Percentiles rank a stretch among this genome's conserved stretches.
Evolutionary conservation across 768 basidiomycete species (phyloP).

Genomic region (Mrakia gelida): DNA sequence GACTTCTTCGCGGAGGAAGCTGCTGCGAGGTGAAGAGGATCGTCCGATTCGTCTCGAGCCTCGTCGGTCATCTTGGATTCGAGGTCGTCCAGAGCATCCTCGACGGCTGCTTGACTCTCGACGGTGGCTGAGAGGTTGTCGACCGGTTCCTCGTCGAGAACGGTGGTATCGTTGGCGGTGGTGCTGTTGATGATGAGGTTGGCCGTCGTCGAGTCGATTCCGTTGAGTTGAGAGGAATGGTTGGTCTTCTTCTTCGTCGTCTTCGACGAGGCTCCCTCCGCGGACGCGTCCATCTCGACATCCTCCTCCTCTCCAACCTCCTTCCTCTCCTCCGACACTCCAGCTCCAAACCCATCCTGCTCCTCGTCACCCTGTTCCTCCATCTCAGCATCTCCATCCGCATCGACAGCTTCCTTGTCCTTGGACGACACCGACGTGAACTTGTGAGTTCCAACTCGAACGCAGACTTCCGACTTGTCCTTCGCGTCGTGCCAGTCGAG

Average conservation of each 20-base stretch:
- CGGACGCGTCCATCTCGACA: not conserved
- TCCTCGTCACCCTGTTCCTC: conserved; percentile 27
- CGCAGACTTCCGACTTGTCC: conserved; percentile 60
- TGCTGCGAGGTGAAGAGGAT: conserved; percentile 17
- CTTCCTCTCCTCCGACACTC: conserved; percentile 23
- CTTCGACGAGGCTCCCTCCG: not conserved
- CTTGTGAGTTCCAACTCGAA: conserved; percentile 33
- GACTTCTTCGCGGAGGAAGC: not conserved
- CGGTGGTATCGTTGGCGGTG: conserved; percentile 17
- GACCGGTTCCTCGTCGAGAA: conserved; percentile 6
- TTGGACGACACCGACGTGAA: not conserved
- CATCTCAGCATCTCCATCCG: conserved; percentile 47
- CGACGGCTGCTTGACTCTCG: conserved; percentile 38
- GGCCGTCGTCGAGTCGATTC: not conserved
- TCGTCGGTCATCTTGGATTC: conserved; percentile 14
- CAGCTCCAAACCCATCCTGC: conserved; percentile 36
- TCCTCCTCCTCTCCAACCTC: conserved; percentile 8
- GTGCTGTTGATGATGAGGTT: conserved; percentile 1
- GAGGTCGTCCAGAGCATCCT: conserved; percentile 34
- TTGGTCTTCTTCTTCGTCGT: not conserved
- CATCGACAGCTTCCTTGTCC: conserved; percentile 34
- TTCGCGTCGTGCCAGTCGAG: conserved; percentile 83
- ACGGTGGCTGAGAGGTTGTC: conserved; percentile 10
- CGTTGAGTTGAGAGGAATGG: conserved; percentile 38
- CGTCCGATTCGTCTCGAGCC: conserved; percentile 4